These are phyloP conservation scores for Moelleriella libera DNA, from an alignment of 2,329 filamentous ascomycete species.

Conservation along the genomic window DNA sequence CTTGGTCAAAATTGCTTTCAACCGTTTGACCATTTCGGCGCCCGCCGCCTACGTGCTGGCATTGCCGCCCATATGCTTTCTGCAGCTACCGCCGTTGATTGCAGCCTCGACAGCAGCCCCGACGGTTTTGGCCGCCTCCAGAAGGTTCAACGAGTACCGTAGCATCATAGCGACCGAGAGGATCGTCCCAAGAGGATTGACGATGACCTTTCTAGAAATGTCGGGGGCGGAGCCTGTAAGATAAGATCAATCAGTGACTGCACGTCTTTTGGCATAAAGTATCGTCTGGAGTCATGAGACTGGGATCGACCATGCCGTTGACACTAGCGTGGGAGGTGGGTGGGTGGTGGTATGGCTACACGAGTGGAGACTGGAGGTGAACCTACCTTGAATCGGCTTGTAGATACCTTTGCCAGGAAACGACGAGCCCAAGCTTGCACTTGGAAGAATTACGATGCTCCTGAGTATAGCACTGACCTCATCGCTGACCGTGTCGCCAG, in stretches of 20 bases:
- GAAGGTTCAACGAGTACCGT: conserved; percentile 75
- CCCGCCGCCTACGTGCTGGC: conserved; percentile 58
- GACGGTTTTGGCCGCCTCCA: conserved; percentile 61
- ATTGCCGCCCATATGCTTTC: conserved; percentile 75
- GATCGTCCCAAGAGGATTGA: conserved; percentile 75
- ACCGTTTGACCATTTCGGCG: conserved; percentile 61
- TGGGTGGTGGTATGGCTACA: too few relatives aligned
- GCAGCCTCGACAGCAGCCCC: conserved; percentile 70
- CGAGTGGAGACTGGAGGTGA: background rate
- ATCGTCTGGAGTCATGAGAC: background rate
- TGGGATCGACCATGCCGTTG: background rate
- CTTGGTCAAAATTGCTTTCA: conserved; percentile 50
- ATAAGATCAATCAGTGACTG: background rate
- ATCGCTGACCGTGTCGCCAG: background rate
- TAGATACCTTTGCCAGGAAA: conserved; percentile 74
- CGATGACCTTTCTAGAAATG: conserved; percentile 81
- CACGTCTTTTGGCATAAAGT: background rate
- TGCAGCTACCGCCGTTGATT: conserved; percentile 66
- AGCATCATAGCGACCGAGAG: conserved; percentile 93
- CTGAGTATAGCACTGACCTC: background rate
- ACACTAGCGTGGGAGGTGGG: background rate
- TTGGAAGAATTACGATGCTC: background rate
- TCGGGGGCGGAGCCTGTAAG: conserved; percentile 69
- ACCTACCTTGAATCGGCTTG: conserved; percentile 83
- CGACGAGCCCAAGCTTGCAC: background rate